Percentiles rank a stretch among this genome's conserved stretches.
Evolutionary conservation across 2,329 filamentous ascomycete species (phyloP).

Genomic region (Immersiporthe knoxdaviesiana): DNA sequence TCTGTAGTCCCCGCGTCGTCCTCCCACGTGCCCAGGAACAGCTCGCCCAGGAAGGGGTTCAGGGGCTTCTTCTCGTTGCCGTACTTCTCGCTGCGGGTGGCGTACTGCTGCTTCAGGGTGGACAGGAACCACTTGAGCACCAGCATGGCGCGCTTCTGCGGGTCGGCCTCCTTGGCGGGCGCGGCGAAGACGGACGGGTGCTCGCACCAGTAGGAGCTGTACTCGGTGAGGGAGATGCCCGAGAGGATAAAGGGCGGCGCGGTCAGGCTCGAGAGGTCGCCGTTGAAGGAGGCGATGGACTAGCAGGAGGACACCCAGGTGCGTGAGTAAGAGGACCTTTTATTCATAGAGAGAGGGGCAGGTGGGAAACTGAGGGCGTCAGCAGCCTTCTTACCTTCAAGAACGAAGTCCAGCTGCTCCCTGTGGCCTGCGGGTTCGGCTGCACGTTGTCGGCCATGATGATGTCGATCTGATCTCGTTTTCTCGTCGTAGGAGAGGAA

Average conservation of each 20-base stretch:
- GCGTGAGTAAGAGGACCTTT: background rate
- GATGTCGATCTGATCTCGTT: background rate
- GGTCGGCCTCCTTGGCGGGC: constrained; percentile 76
- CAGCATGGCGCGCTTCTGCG: constrained; percentile 78
- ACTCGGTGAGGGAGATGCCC: constrained; percentile 76
- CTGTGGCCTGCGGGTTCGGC: constrained; percentile 41
- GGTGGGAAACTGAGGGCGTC: background rate
- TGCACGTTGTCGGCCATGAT: constrained; percentile 27
- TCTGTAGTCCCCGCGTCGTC: constrained; percentile 80
- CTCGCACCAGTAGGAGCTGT: constrained; percentile 82
- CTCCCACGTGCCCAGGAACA: constrained; percentile 91
- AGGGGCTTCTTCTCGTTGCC: constrained; percentile 97
- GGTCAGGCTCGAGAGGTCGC: constrained; percentile 78
- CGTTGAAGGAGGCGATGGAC: constrained; percentile 82
- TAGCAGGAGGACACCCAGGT: constrained; percentile 35
- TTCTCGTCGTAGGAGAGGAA: background rate
- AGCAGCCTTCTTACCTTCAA: constrained; percentile 48
- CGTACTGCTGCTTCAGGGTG: constrained; percentile 86
- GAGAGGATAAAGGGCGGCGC: constrained; percentile 84
- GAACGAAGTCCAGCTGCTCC: constrained; percentile 55
- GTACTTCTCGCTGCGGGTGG: constrained; percentile 72
- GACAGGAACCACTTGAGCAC: constrained; percentile 97
- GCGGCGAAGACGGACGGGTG: constrained; percentile 79
- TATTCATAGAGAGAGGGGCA: background rate
- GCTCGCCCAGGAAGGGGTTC: constrained; percentile 93